A percentile compares a stretch with the other conserved stretches of the same genome.
These are phyloP conservation scores for Viridothelium virens DNA, from an alignment of 495 filamentous ascomycete species.

Conservation along the genomic window DNA sequence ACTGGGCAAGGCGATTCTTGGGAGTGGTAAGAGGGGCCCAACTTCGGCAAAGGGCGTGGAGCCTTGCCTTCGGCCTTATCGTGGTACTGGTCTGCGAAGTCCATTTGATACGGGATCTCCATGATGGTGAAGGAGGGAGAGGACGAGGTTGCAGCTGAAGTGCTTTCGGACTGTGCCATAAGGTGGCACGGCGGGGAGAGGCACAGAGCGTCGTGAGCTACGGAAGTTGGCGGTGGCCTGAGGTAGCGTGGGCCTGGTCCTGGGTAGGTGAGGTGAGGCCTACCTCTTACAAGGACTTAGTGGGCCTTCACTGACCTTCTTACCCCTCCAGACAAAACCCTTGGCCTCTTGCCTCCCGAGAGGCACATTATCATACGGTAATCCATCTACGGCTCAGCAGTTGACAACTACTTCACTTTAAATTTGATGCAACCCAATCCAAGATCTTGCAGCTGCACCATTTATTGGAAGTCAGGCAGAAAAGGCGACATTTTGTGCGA, in stretches of 20 bases:
- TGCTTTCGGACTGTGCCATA: neutral
- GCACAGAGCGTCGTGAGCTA: too few relatives aligned
- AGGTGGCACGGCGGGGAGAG: neutral
- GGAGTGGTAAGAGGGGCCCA: neutral
- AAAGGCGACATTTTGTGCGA: neutral
- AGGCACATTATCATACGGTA: neutral
- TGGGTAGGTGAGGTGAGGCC: too few relatives aligned
- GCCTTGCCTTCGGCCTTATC: neutral
- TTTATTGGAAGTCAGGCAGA: neutral
- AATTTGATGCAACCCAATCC: too few relatives aligned
- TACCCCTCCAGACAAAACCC: neutral
- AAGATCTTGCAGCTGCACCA: too few relatives aligned
- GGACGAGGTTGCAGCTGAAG: neutral
- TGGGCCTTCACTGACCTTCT: neutral
- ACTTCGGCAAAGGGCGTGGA: neutral
- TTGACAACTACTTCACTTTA: too few relatives aligned
- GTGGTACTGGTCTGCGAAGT: constrained; percentile 3
- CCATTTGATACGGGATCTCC: constrained; percentile 11
- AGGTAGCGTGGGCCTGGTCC: neutral
- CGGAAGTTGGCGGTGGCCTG: neutral
- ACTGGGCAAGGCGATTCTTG: constrained; percentile 7
- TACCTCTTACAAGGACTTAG: too few relatives aligned
- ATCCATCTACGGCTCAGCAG: too few relatives aligned
- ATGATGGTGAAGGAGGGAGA: neutral
- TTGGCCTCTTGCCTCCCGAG: neutral